Conservation (phyloP, 129 eudicot species). For the Glebionis coronaria region DNA sequence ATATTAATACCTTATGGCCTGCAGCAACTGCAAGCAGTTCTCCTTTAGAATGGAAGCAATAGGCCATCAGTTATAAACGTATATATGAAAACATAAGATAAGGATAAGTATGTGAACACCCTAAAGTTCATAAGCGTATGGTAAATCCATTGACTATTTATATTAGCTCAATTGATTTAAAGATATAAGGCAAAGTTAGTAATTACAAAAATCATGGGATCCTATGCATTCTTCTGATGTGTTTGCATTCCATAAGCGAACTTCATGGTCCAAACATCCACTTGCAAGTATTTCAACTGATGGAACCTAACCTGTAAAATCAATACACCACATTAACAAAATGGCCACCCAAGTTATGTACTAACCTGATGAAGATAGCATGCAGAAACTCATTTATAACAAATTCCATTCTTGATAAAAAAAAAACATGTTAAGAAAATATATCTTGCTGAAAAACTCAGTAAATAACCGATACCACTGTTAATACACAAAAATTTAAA, state of each 20-base stretch:
- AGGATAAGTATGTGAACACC: constrained; percentile 2
- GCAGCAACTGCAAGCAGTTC: no score
- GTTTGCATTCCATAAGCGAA: constrained; percentile 67
- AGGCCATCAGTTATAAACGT: constrained; percentile 46
- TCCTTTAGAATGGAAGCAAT: constrained; percentile 75
- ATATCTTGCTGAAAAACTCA: no score
- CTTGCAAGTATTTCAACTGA: constrained; percentile 65
- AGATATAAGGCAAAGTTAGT: constrained; percentile 6
- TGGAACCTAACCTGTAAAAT: constrained; percentile 80
- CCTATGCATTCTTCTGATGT: constrained; percentile 67
- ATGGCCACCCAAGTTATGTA: background rate
- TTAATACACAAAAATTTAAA: no score
- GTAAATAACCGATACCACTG: no score
- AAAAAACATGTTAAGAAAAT: no score
- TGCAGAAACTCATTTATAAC: no score
- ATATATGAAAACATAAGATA: constrained; percentile 7
- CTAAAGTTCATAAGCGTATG: background rate
- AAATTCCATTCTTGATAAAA: no score
- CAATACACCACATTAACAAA: constrained; percentile 21
- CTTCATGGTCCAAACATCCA: constrained; percentile 78
- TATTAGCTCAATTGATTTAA: constrained; percentile 9
- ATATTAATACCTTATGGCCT: constrained; percentile 61
- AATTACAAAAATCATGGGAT: no score
- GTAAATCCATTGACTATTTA: constrained; percentile 5
- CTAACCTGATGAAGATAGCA: background rate